Evolutionary conservation across 1,284 basidiomycete species (phyloP), one percentile per base, ranked within the genome.

Genomic region (Kalmanozyma brasiliensis): DNA sequence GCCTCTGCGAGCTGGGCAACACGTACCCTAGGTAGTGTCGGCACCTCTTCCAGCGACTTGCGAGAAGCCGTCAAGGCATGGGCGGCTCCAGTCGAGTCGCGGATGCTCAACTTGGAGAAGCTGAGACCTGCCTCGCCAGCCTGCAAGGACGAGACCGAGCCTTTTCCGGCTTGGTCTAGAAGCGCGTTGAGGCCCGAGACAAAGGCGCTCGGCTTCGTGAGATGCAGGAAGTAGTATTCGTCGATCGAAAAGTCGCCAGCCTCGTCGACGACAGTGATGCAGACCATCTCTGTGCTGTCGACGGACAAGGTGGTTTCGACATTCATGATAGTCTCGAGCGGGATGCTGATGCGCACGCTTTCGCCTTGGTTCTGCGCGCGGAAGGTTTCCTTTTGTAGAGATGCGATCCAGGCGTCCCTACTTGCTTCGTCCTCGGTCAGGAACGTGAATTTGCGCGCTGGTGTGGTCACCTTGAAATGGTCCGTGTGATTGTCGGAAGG

Each of bases 311-410:
- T 92, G 75, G 88, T 89, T 61, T 96, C 93, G 24, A 97, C 89
- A 70, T 95, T 93, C 38, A 93, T 84, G 62, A 98, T 88, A 1
- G 89, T 88, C 17, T 92, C 90, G 70, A 97, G 92, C 0, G 95
- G 95, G 48, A 98, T 94, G 35, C 93, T 91, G 80, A 98, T 93
- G 16, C 74, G 53, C n/a, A 98, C 92, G 73, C 88, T 92, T 73
- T 97, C 93, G 0, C 94, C 94, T 85, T 91, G 90, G 79, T 98
- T 96, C 84, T 97, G 94, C 6, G 90, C 90, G 78, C 93, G 93
- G 84, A 97, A 93, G 59, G 96, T 93, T 60, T 85, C 84, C 82
- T 91, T 94, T 57, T 89, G 88, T 57, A 98, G 89, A 3, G 91
- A 89, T 80, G 94, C 93, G 34, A 98, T 89, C 95, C 95, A 98